Conservation (phyloP, 2,329 filamentous ascomycete species). For the Madurella fahalii region DNA sequence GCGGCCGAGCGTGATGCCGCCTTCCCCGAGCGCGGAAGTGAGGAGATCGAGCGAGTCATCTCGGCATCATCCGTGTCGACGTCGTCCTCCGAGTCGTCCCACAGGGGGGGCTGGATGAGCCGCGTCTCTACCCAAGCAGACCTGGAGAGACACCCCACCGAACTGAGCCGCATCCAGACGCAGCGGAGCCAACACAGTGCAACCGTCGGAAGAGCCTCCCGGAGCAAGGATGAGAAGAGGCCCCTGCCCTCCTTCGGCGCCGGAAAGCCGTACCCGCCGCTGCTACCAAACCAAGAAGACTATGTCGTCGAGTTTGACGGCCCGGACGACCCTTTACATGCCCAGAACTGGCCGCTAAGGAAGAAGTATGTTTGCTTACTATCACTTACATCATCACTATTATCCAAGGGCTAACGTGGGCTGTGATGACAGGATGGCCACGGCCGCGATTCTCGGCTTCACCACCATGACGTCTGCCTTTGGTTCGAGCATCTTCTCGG, state of each 20-base stretch:
- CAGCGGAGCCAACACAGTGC: slow-evolving; percentile 64
- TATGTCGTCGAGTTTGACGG: slow-evolving; percentile 86
- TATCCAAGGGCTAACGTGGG: not conserved
- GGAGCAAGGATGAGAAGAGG: slow-evolving; percentile 48
- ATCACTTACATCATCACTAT: not conserved
- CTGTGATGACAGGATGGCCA: slow-evolving; percentile 46
- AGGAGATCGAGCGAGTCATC: slow-evolving; percentile 58
- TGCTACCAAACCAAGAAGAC: slow-evolving; percentile 64
- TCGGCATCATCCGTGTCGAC: slow-evolving; percentile 50
- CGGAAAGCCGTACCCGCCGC: slow-evolving; percentile 71
- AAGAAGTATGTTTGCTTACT: slow-evolving; percentile 61
- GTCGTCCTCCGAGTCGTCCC: slow-evolving; percentile 41
- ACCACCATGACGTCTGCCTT: slow-evolving; percentile 70
- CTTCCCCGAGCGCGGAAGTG: slow-evolving; percentile 37
- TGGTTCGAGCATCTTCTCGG: slow-evolving; percentile 70
- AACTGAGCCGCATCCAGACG: slow-evolving; percentile 67
- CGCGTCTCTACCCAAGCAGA: slow-evolving; percentile 62
- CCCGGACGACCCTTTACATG: slow-evolving; percentile 75
- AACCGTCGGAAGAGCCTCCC: slow-evolving; percentile 60
- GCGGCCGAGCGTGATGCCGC: slow-evolving; percentile 53
- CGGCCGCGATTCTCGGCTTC: slow-evolving; percentile 65
- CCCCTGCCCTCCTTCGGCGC: slow-evolving; percentile 67
- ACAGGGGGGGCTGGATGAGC: slow-evolving; percentile 47
- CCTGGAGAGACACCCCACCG: slow-evolving; percentile 65
- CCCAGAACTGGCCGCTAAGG: slow-evolving; percentile 77